A percentile compares a stretch with the other conserved stretches of the same genome.
Conservation (phyloP, 768 basidiomycete genomes). For the Mycena albidolilacea region DNA sequence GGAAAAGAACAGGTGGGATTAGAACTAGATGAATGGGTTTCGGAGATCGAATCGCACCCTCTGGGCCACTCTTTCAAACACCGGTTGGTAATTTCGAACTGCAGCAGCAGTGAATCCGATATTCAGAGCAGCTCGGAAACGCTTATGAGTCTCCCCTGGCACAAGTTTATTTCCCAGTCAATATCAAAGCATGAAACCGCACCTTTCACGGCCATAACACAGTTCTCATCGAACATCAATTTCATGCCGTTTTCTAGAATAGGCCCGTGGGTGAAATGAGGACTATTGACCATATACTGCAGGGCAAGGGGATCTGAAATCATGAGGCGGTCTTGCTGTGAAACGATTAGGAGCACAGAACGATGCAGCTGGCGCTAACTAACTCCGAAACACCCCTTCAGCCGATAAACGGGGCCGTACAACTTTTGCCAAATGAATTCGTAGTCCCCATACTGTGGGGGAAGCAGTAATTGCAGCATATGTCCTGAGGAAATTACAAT, state of each 20-base stretch:
- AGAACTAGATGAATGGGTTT: not conserved
- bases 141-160: constrained; percentile 6
- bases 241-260: not conserved
- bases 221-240: constrained; percentile 3
- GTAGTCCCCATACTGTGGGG: constrained; percentile 20
- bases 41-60: constrained; percentile 1
- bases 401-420: constrained; percentile 15
- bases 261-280: constrained; percentile 5
- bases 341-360: not conserved
- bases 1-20: too few relatives aligned
- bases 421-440: constrained; percentile 24
- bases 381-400: constrained; percentile 29
- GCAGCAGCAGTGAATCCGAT: constrained; percentile 3
- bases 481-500: constrained; percentile 11
- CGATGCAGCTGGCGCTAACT: not conserved
- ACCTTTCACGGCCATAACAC: constrained; percentile 1
- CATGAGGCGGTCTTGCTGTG: constrained; percentile 23
- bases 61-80: constrained; percentile 2
- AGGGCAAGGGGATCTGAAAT: constrained; percentile 4
- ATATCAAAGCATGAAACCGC: not conserved
- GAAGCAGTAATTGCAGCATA: constrained; percentile 20
- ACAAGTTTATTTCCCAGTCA: not conserved
- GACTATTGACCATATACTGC: constrained; percentile 14
- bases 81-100: constrained; percentile 2
- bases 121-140: constrained; percentile 18